Percentiles rank a stretch among this genome's conserved stretches.
phyloP scores from a whole-genome alignment of 2,329 filamentous ascomycete species.

The Fusarium floridanum region DNA sequence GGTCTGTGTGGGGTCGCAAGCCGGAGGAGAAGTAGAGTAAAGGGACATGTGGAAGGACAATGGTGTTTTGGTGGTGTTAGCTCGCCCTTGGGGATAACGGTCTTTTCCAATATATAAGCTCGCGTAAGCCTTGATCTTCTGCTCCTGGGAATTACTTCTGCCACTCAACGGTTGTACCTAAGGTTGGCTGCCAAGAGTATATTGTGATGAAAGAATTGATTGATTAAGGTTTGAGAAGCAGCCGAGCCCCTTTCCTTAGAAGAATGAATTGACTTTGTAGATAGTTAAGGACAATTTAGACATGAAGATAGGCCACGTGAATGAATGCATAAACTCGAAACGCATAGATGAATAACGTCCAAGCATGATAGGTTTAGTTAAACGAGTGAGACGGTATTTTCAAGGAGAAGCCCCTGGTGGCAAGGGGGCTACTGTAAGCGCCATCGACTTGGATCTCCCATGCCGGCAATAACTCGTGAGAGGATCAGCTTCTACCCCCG shows the following conservation, averaged over 20 bases:
- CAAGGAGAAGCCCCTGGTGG: background rate
- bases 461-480: background rate
- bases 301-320: background rate
- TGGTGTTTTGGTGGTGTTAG: too few relatives aligned
- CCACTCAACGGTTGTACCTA: too few relatives aligned
- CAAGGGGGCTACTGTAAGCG: background rate
- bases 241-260: background rate
- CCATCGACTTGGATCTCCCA: background rate
- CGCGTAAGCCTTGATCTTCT: background rate
- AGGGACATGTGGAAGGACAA: too few relatives aligned
- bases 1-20: background rate
- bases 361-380: background rate
- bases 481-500: background rate
- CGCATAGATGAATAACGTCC: background rate
- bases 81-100: background rate
- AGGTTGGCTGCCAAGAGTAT: too few relatives aligned
- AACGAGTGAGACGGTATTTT: background rate
- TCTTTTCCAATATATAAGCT: background rate
- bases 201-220: too few relatives aligned
- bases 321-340: background rate
- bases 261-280: background rate
- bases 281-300: background rate
- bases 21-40: background rate
- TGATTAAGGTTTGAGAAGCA: too few relatives aligned
- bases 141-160: too few relatives aligned